Conservation (phyloP, 2,329 filamentous ascomycete species). For the Lasiodiplodia hormozganensis region DNA sequence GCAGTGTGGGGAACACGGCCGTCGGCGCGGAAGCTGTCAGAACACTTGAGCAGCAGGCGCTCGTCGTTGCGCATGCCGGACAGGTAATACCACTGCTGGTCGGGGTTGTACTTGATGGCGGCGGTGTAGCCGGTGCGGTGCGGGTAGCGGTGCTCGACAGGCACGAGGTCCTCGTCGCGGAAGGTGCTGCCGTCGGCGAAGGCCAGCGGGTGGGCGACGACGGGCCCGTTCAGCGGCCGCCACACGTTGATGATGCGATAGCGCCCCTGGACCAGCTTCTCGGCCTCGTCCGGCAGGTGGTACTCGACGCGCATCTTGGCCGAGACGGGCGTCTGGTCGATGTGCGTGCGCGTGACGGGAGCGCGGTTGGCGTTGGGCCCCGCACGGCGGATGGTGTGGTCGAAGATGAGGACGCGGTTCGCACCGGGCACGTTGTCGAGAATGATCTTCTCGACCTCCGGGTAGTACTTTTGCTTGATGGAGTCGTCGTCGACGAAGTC, state of each 20-base stretch:
- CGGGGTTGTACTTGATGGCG: conserved; percentile 65
- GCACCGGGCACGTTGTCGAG: conserved; percentile 71
- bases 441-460: conserved; percentile 78
- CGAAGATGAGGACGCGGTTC: conserved; percentile 75
- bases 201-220: conserved; percentile 63
- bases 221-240: conserved; percentile 67
- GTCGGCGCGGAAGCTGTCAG: conserved; percentile 64
- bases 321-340: conserved; percentile 78
- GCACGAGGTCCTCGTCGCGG: conserved; percentile 68
- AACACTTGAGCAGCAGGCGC: conserved; percentile 79
- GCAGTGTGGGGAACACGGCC: conserved; percentile 58
- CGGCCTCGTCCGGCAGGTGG: conserved; percentile 68
- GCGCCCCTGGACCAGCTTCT: conserved; percentile 68
- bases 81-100: conserved; percentile 80
- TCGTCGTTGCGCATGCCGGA: conserved; percentile 78
- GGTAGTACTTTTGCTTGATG: conserved; percentile 79
- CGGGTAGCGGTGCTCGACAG: conserved; percentile 77
- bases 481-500: conserved; percentile 72
- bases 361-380: conserved; percentile 64
- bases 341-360: conserved; percentile 77
- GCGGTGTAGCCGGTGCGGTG: conserved; percentile 77
- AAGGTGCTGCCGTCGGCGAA: conserved; percentile 64
- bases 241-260: conserved; percentile 90
- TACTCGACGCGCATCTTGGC: conserved; percentile 70
- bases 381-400: conserved; percentile 83